These are phyloP conservation scores for Aspergillus nanangensis DNA, from an alignment of 495 filamentous ascomycete genomes.

Conservation along the genomic window DNA sequence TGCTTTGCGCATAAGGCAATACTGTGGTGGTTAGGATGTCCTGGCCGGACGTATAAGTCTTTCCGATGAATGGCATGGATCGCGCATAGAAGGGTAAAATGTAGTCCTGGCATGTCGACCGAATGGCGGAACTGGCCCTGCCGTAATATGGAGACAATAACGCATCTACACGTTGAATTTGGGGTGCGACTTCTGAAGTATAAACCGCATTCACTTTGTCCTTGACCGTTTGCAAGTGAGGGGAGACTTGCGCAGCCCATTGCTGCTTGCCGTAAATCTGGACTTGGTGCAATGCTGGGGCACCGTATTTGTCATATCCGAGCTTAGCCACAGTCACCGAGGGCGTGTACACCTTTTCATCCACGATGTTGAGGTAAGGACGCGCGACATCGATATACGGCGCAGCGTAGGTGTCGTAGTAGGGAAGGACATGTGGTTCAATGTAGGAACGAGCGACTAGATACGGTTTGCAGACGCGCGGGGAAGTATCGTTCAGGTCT, in stretches of 20 bases:
- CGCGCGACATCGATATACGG: constrained; percentile 73
- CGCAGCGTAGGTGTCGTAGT: constrained; percentile 78
- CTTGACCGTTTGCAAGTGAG: constrained; percentile 62
- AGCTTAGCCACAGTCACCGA: constrained; percentile 56
- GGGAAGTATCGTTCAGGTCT: constrained; percentile 63
- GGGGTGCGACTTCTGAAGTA: constrained; percentile 61
- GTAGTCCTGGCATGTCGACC: constrained; percentile 64
- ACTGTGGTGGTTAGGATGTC: constrained; percentile 64
- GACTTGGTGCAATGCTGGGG: constrained; percentile 64
- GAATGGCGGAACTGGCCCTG: constrained; percentile 52
- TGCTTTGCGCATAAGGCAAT: constrained; percentile 65
- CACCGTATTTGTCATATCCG: constrained; percentile 68
- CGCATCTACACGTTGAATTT: constrained; percentile 57
- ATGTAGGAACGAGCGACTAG: constrained; percentile 64
- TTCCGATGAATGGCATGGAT: constrained; percentile 67
- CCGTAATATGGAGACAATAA: constrained; percentile 68
- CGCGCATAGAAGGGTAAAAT: constrained; percentile 71
- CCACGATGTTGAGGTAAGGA: constrained; percentile 67
- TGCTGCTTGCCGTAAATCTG: constrained; percentile 60
- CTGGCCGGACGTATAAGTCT: constrained; percentile 61
- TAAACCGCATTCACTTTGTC: constrained; percentile 60
- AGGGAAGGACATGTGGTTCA: constrained; percentile 74
- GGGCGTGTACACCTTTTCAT: constrained; percentile 64
- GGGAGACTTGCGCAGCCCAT: constrained; percentile 74
- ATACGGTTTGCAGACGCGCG: constrained; percentile 80